Evolutionary conservation across 2,329 filamentous ascomycete species (phyloP).

Genomic region (Colletotrichum chlorophyti): DNA sequence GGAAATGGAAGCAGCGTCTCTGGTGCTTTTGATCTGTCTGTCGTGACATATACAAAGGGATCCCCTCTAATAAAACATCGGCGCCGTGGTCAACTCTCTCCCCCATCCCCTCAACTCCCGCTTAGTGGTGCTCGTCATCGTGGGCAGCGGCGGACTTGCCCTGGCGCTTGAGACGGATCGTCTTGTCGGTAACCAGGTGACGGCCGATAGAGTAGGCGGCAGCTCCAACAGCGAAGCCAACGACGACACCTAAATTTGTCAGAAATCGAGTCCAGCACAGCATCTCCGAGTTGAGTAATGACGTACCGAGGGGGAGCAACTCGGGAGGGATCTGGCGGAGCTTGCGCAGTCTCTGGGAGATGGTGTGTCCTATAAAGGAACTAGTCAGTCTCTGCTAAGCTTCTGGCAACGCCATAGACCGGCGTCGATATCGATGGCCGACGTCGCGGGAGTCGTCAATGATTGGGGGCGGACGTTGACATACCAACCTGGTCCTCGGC

Average conservation of each 20-base stretch:
- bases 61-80: conserved; percentile 28
- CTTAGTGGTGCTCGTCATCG: conserved; percentile 42
- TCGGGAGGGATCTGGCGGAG: conserved; percentile 92
- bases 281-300: conserved; percentile 28
- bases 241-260: conserved; percentile 73
- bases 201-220: conserved; percentile 81
- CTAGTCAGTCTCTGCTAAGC: conserved; percentile 7
- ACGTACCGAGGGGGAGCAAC: conserved; percentile 90
- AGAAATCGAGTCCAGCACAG: neutral
- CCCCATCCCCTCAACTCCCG: conserved; percentile 13
- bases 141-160: conserved; percentile 47
- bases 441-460: conserved; percentile 19
- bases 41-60: conserved; percentile 30
- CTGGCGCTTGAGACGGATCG: conserved; percentile 84
- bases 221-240: conserved; percentile 82
- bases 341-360: conserved; percentile 92
- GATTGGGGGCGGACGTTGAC: conserved; percentile 42
- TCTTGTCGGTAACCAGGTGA: conserved; percentile 91
- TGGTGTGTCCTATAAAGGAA: conserved; percentile 77
- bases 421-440: conserved; percentile 2
- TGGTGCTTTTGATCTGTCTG: conserved; percentile 28
- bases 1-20: conserved; percentile 26
- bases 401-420: conserved; percentile 10
- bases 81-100: conserved; percentile 19
- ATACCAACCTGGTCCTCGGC: conserved; percentile 73